Evolutionary conservation across 1,284 basidiomycete genomes (phyloP), one percentile per base, ranked within the genome.

Genomic region (Peniophora sp.): DNA sequence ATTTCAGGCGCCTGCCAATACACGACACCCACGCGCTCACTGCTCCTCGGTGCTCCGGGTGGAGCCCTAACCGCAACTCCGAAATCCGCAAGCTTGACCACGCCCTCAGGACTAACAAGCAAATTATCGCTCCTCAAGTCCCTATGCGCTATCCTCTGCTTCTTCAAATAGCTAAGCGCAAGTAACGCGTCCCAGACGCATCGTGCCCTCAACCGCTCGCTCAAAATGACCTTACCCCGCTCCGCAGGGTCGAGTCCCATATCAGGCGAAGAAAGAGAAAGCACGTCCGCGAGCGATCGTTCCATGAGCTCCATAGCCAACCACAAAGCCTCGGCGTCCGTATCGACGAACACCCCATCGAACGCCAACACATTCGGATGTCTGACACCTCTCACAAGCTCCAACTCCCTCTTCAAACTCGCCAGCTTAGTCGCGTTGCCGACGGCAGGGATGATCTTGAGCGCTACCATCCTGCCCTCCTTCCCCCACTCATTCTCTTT

Each of bases 241-340:
- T 78, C 72, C 22, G 69, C 75, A 2, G 78, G 75, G 41, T 39
- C 52, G 16, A 41, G 46, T 19, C 53, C 36, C 27, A 32, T 32
- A 8, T 50, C 53, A 23, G 41, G 44, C 9, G 39, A 52, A 1
- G 43, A 39, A 25, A 88, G 62, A 24, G 70, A 77, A 22, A 90
- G 72, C 34, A 90, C 74, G 63, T 91, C 89, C 56, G 88, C 87
- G 54, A 91, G 67, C 61, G 86, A 89, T 54, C 86, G 72, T 61
- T 89, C 86, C 88, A 89, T 89, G 24, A 90, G 74, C 62, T 89
- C 87, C 89, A 91, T 91, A 53, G 83, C 71, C 48, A 91, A 81
- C 88, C 89, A 91, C 43, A 91, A 65, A 52, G 79, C 75, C 58
- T 84, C 81, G 50, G 82, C 82, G 27, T 70, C 69, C 10, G 81